A percentile compares a stretch with the other conserved stretches of the same genome.
phyloP scores from a whole-genome alignment of 2,329 filamentous ascomycete species.

The Aspergillus alliaceus region DNA sequence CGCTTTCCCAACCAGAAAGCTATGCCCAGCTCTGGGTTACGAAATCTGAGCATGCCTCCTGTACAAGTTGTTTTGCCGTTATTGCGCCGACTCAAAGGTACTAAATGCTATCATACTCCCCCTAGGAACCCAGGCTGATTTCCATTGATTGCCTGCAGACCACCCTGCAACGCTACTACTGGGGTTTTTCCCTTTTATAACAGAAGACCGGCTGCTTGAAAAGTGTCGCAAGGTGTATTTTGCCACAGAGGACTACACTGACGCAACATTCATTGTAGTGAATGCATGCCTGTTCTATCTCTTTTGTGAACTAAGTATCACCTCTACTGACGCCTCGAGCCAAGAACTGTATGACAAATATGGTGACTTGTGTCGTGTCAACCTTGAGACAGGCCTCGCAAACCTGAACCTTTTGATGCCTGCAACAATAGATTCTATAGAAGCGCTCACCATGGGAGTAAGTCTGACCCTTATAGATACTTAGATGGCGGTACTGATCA shows the following conservation, averaged over 20 bases:
- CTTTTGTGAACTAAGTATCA: constrained; percentile 33
- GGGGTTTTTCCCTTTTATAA: constrained; percentile 35
- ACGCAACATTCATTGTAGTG: constrained; percentile 40
- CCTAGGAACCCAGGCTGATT: not conserved
- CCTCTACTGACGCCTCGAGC: constrained; percentile 17
- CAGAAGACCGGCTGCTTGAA: constrained; percentile 33
- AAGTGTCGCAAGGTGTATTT: constrained; percentile 47
- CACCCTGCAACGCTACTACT: constrained; percentile 21
- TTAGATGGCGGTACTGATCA: constrained; percentile 4
- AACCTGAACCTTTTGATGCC: constrained; percentile 59
- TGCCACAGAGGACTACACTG: constrained; percentile 42
- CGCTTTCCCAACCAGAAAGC: constrained; percentile 28
- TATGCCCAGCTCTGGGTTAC: constrained; percentile 28
- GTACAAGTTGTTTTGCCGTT: constrained; percentile 33
- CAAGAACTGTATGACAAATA: constrained; percentile 31
- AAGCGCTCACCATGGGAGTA: constrained; percentile 61
- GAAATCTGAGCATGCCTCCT: constrained; percentile 38
- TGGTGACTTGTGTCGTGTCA: constrained; percentile 39
- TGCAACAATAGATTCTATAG: constrained; percentile 56
- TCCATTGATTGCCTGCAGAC: constrained; percentile 16
- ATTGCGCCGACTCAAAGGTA: constrained; percentile 37
- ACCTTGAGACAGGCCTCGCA: constrained; percentile 46
- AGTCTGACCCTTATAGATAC: constrained; percentile 18
- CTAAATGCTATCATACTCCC: not conserved
- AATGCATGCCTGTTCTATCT: constrained; percentile 41